Base-by-base conservation (phyloP, 148 eudicot genomes). In the Diospyros kaki region DNA sequence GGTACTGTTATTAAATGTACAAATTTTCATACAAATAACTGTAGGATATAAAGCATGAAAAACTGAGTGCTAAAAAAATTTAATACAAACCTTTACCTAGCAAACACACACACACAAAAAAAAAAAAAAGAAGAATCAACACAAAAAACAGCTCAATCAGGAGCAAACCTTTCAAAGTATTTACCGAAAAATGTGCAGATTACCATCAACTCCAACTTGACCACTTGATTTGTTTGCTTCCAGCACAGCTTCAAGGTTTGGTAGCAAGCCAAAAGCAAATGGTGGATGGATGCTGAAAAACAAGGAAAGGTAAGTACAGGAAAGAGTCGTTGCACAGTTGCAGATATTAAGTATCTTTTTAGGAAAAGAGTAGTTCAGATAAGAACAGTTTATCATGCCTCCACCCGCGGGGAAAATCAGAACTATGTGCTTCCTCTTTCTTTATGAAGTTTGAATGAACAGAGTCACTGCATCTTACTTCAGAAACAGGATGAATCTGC, bases 241-340 rank as follows among this genome's bases (percentile, higher is more conserved):
- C 73, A 72, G 43, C 48, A 79, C 80, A 80, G 73, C 75, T 75
- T 89, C 91, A 46, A 69, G 83, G 76, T 72, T 79, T 62, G 86
- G 84, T 40, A 79, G 80, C 71, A 80, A 73, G 53, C 91, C 88
- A 81, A 86, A 91, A 63, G 88, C 84, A 68, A 87, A 87, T 72
- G 90, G 90, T 50, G 83, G 88, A 77, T 73, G 89, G 77, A 76
- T 68, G 80, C 91, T 83, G 88, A 63, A 81, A 75, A 69, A 70
- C 56, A 71, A 14, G 73, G 54, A 75, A 73, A 71, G 38, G 12
- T 40, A 18, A 66, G 46, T 73, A 67, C 52, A 73, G 2, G 72
- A 55, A 68, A 66, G 15, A 60, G 18, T 43, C 28, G 5, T 66
- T 38, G 6, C 15, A 28, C 2, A 45, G 18, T 7, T 50, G 46